phyloP scores from a whole-genome alignment of 2,329 filamentous ascomycete genomes.

The Xylaria sp. region DNA sequence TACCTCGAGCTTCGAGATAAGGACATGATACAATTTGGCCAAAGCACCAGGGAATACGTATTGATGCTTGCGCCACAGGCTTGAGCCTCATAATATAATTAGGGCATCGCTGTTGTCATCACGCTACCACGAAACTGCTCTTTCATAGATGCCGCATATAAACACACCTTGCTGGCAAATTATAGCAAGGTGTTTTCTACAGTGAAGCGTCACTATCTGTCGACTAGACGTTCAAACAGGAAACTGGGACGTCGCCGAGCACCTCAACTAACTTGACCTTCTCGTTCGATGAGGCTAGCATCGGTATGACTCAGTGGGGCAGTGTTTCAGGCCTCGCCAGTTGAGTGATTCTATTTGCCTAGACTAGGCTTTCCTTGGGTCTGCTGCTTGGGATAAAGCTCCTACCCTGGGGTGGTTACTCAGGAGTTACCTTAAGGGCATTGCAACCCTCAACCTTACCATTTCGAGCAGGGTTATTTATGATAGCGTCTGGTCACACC shows the following conservation, averaged over 20 bases:
- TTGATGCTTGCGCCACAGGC: slow-evolving; percentile 76
- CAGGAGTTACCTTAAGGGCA: slow-evolving; percentile 21
- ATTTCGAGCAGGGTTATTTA: slow-evolving; percentile 18
- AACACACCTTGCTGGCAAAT: background rate
- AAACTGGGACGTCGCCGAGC: slow-evolving; percentile 16
- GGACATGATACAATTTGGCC: slow-evolving; percentile 88
- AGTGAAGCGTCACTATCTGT: background rate
- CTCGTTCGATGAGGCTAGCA: slow-evolving; percentile 39
- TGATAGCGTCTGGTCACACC: slow-evolving; percentile 27
- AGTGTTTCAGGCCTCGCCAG: slow-evolving; percentile 38
- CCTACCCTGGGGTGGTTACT: slow-evolving; percentile 27
- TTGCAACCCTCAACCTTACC: slow-evolving; percentile 1
- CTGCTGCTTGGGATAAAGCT: slow-evolving; percentile 16
- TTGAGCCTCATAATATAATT: slow-evolving; percentile 42
- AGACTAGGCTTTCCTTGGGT: slow-evolving; percentile 25
- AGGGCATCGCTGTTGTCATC: slow-evolving; percentile 6
- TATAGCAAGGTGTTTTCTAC: background rate
- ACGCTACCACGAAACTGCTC: slow-evolving; percentile 3
- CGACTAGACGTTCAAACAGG: background rate
- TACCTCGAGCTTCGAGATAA: slow-evolving; percentile 89
- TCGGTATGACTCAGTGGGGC: slow-evolving; percentile 44
- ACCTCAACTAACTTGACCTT: slow-evolving; percentile 2
- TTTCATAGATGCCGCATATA: background rate
- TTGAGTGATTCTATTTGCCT: slow-evolving; percentile 32
- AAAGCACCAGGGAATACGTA: slow-evolving; percentile 94